Evolutionary conservation across 2,329 filamentous ascomycete species (phyloP).

Genomic region (Passalora sequoiae): DNA sequence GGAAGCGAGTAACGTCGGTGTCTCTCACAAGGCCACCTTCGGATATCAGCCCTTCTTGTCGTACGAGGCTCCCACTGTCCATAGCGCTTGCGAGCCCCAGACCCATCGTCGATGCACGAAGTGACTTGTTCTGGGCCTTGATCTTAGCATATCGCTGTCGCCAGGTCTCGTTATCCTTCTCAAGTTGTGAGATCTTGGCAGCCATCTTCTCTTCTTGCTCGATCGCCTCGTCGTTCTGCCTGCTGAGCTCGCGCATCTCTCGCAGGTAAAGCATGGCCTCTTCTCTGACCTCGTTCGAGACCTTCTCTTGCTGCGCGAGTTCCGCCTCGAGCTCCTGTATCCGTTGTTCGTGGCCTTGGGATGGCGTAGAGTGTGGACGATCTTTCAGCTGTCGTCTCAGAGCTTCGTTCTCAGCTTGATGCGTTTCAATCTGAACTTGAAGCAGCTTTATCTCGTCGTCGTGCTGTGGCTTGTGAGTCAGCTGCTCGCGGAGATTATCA

Average conservation of each 20-base stretch:
- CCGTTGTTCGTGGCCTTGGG: slow-evolving; percentile 58
- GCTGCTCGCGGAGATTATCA: slow-evolving; percentile 33
- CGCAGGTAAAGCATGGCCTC: slow-evolving; percentile 77
- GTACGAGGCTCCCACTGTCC: slow-evolving; percentile 62
- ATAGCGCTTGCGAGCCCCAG: slow-evolving; percentile 52
- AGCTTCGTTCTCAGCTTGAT: slow-evolving; percentile 15
- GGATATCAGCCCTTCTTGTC: slow-evolving; percentile 53
- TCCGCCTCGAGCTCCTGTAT: slow-evolving; percentile 51
- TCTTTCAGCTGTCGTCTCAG: slow-evolving; percentile 14
- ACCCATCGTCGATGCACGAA: slow-evolving; percentile 75
- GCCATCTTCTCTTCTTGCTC: slow-evolving; percentile 78
- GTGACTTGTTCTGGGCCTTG: slow-evolving; percentile 77
- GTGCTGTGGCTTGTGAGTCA: slow-evolving; percentile 36
- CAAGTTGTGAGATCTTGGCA: slow-evolving; percentile 66
- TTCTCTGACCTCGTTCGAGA: slow-evolving; percentile 79
- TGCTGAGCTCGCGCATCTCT: slow-evolving; percentile 84
- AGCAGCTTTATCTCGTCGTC: slow-evolving; percentile 34
- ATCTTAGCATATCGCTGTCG: slow-evolving; percentile 80
- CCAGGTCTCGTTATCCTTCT: slow-evolving; percentile 84
- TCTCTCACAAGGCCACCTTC: slow-evolving; percentile 79
- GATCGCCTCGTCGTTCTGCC: slow-evolving; percentile 70
- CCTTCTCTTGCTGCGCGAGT: slow-evolving; percentile 72
- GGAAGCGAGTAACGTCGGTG: slow-evolving; percentile 89
- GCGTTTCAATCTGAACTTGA: slow-evolving; percentile 10
- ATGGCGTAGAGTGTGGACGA: slow-evolving; percentile 27